Percentiles rank a stretch among this genome's conserved stretches.
phyloP scores from a whole-genome alignment of 495 filamentous ascomycete species.

The Stereocaulon alpinum region DNA sequence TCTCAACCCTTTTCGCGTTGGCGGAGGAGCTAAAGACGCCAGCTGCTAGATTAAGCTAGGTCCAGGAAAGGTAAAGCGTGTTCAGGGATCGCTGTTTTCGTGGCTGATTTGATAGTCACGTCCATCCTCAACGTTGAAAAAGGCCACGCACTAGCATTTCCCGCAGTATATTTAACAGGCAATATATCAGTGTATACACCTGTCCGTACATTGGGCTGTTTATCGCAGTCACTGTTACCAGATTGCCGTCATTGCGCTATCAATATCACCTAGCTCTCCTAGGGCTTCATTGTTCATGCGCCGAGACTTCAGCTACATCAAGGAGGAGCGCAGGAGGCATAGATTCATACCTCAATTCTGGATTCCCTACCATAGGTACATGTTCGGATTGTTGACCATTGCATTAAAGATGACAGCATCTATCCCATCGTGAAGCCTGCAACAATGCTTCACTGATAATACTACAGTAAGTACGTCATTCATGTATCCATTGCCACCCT shows the following conservation, averaged over 20 bases:
- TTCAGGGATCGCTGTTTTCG: neutral
- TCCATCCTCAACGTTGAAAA: neutral
- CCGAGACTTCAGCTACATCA: neutral
- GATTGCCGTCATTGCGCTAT: neutral
- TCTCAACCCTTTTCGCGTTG: constrained; percentile 3
- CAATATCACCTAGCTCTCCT: neutral
- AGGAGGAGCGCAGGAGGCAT: neutral
- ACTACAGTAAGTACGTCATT: neutral
- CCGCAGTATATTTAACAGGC: too few relatives aligned
- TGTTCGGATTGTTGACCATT: too few relatives aligned
- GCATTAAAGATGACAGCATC: too few relatives aligned
- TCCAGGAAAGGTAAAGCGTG: neutral
- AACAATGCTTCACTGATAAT: neutral
- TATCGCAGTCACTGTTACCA: neutral
- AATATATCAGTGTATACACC: neutral
- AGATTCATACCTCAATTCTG: too few relatives aligned
- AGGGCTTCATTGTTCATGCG: neutral
- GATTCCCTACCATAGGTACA: too few relatives aligned
- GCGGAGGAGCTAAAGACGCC: neutral
- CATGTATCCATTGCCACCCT: neutral
- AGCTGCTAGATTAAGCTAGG: neutral
- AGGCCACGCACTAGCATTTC: too few relatives aligned
- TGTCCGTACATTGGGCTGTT: too few relatives aligned
- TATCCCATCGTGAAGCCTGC: too few relatives aligned
- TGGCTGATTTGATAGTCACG: neutral